phyloP scores from a whole-genome alignment of 768 basidiomycete genomes.

The Leccinum variicolor region DNA sequence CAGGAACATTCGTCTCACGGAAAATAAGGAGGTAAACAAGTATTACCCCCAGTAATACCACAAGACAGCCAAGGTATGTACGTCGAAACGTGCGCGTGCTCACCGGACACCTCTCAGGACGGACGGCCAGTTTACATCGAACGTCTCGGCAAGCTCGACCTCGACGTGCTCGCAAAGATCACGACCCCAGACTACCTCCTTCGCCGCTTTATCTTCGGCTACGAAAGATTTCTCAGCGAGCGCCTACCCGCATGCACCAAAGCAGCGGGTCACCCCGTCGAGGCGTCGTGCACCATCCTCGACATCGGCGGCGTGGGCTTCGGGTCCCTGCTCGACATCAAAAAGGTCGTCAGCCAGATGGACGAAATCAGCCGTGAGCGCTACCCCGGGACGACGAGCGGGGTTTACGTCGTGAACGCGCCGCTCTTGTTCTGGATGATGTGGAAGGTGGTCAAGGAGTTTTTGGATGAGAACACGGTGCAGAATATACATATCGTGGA shows the following conservation, averaged over 20 bases:
- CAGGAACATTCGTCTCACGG: slow-evolving; percentile 84
- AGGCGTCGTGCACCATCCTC: slow-evolving; percentile 96
- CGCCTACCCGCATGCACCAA: slow-evolving; percentile 79
- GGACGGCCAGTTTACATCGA: slow-evolving; percentile 96
- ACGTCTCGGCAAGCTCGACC: slow-evolving; percentile 84
- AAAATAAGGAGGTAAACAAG: slow-evolving; percentile 80
- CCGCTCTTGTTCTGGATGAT: slow-evolving; percentile 89
- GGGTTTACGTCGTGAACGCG: slow-evolving; percentile 98
- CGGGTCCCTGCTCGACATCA: slow-evolving; percentile 83
- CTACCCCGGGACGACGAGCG: slow-evolving; percentile 95
- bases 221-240: slow-evolving; percentile 80
- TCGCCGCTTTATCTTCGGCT: slow-evolving; percentile 85
- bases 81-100: not conserved
- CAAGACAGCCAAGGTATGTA: slow-evolving; percentile 83
- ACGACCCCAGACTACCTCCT: slow-evolving; percentile 88
- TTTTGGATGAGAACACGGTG: slow-evolving; percentile 94
- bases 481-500: slow-evolving; percentile 90
- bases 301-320: slow-evolving; percentile 75
- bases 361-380: slow-evolving; percentile 81
- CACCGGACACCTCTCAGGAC: slow-evolving; percentile 48
- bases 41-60: slow-evolving; percentile 97
- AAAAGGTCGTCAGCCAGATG: slow-evolving; percentile 81
- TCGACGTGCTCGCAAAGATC: slow-evolving; percentile 72
- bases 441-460: slow-evolving; percentile 86
- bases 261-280: slow-evolving; percentile 79